A percentile compares a stretch with the other conserved stretches of the same genome.
Conservation (phyloP, 2,329 filamentous ascomycete genomes). For the Alternaria sp. region DNA sequence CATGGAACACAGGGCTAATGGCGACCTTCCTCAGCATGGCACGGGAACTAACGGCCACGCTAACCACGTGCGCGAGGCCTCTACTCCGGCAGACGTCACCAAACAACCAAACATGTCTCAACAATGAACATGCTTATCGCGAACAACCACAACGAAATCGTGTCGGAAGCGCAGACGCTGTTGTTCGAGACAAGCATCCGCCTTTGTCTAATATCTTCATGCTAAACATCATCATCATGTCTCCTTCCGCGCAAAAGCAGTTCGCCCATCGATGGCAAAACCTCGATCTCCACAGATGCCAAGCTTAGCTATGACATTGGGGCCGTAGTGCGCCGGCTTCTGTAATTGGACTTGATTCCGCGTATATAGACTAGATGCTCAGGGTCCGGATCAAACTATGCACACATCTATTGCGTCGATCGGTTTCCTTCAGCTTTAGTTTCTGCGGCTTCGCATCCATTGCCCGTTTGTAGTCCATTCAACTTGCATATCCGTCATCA, state of each 20-base stretch:
- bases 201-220: background rate
- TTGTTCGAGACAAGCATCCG: no score
- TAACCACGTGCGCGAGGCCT: slow-evolving; percentile 1
- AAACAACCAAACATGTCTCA: background rate
- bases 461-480: background rate
- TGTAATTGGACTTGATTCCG: background rate
- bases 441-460: background rate
- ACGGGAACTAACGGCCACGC: slow-evolving; percentile 5
- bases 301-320: background rate
- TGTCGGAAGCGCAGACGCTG: background rate
- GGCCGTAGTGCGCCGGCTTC: background rate
- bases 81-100: slow-evolving; percentile 1
- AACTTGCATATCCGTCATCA: background rate
- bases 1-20: background rate
- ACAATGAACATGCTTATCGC: background rate
- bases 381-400: background rate
- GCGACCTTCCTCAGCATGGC: background rate
- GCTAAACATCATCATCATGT: background rate
- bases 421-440: background rate
- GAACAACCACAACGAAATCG: background rate
- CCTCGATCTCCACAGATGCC: slow-evolving; percentile 6
- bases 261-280: background rate
- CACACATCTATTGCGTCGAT: background rate
- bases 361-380: background rate
- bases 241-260: background rate